These are phyloP conservation scores for Trichoderma sp. DNA, from an alignment of 2,329 filamentous ascomycete species.

Conservation along the genomic window DNA sequence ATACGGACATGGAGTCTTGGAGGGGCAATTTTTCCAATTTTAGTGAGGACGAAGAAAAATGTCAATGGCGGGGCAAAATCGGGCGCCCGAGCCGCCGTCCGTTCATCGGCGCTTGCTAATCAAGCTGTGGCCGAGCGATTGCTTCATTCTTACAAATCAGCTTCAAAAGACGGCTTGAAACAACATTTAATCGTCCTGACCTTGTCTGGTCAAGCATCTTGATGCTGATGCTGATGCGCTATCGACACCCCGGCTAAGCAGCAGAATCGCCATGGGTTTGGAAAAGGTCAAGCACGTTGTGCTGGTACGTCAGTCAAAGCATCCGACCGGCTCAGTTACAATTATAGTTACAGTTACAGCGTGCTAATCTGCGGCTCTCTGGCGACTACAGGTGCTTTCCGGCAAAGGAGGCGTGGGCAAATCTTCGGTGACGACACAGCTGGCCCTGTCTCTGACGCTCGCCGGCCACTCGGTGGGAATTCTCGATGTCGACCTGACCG, in stretches of 20 bases:
- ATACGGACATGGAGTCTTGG: not conserved
- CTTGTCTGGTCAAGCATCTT: not conserved
- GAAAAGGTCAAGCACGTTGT: conserved; percentile 72
- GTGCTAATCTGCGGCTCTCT: not conserved
- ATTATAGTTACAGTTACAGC: not conserved
- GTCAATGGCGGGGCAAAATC: not conserved
- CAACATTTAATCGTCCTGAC: not conserved
- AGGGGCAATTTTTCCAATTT: not conserved
- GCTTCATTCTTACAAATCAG: conserved; percentile 20
- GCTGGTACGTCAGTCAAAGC: conserved; percentile 50
- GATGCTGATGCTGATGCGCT: not conserved
- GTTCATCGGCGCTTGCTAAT: conserved; percentile 22
- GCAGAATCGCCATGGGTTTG: conserved; percentile 33
- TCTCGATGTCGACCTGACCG: conserved; percentile 93
- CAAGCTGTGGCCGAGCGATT: not conserved
- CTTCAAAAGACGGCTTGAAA: not conserved
- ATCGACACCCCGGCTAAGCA: not conserved
- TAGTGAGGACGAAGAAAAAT: not conserved
- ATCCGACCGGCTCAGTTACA: not conserved
- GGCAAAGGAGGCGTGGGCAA: conserved; percentile 98
- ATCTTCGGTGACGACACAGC: conserved; percentile 94
- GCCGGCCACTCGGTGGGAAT: conserved; percentile 88
- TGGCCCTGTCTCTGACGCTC: conserved; percentile 83
- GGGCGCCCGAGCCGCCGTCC: not conserved
- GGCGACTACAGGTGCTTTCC: conserved; percentile 63